Percentiles rank a stretch among this genome's conserved stretches.
These are phyloP conservation scores for Pythium guiyangense DNA, from an alignment of 352 stramenopile species.

Conservation along the genomic window DNA sequence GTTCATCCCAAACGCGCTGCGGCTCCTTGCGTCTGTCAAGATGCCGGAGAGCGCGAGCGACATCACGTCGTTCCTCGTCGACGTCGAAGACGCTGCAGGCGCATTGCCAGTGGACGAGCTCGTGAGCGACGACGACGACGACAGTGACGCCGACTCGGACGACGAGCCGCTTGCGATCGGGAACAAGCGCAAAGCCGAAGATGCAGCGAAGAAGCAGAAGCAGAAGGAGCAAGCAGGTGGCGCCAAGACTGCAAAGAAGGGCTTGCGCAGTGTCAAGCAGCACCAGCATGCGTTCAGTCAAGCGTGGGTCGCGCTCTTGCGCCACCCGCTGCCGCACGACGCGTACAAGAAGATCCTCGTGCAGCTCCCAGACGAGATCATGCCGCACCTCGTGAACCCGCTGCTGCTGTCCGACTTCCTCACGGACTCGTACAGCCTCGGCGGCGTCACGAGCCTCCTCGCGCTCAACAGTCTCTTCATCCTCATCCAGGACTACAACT, in stretches of 20 bases:
- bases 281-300: conserved; percentile 74
- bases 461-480: conserved; percentile 96
- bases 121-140: conserved; percentile 43
- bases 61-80: conserved; percentile 67
- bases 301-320: conserved; percentile 75
- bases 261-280: conserved; percentile 63
- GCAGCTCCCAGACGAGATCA: conserved; percentile 91
- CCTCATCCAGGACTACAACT: conserved; percentile 95
- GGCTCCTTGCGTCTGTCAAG: conserved; percentile 64
- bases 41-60: conserved; percentile 62
- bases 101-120: conserved; percentile 27
- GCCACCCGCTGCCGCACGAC: conserved; percentile 60
- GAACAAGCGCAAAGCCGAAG: conserved; percentile 49
- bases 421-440: conserved; percentile 91
- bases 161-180: conserved; percentile 23
- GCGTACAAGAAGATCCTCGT: conserved; percentile 91
- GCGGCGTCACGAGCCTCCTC: conserved; percentile 89
- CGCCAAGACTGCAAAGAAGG: conserved; percentile 24
- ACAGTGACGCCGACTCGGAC: conserved; percentile 34
- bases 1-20: conserved; percentile 63
- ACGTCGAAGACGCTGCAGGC: conserved; percentile 18
- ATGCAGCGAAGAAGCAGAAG: conserved; percentile 19
- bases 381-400: conserved; percentile 90
- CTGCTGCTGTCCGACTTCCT: conserved; percentile 96
- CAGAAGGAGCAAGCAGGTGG: conserved; percentile 27